Conservation (phyloP, 164 flowering plant species). For the Vitis rotundifolia region DNA sequence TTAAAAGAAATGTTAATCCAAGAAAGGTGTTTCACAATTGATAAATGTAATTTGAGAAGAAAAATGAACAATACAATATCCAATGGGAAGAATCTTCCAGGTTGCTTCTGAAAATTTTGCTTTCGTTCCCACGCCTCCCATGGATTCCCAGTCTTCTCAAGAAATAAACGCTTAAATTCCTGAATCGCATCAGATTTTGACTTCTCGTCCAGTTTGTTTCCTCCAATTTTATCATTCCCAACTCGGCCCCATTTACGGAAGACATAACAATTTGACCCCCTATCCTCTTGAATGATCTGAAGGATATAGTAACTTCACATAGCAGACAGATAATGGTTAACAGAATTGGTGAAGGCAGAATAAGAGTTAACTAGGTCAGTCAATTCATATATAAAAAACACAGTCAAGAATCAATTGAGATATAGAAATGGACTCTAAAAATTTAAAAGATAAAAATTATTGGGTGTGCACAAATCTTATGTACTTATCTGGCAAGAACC, state of each 20-base stretch:
- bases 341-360: conserved; percentile 8
- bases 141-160: conserved; percentile 91
- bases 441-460: no score
- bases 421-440: no score
- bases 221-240: conserved; percentile 92
- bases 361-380: not conserved
- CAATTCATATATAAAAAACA: not conserved
- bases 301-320: conserved; percentile 86
- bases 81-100: conserved; percentile 88
- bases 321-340: conserved; percentile 12
- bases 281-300: conserved; percentile 91
- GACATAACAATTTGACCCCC: conserved; percentile 71
- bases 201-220: conserved; percentile 72
- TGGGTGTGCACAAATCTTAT: no score
- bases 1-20: not conserved
- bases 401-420: no score
- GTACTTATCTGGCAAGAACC: no score
- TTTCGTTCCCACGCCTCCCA: conserved; percentile 94
- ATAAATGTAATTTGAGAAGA: conserved; percentile 13
- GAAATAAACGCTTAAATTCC: conserved; percentile 85
- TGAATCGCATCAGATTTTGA: conserved; percentile 73
- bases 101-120: conserved; percentile 74
- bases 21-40: not conserved
- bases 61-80: conserved; percentile 66
- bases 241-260: conserved; percentile 99